These are phyloP conservation scores for Alternaria panax DNA, from an alignment of 2,329 filamentous ascomycete genomes.

Conservation along the genomic window DNA sequence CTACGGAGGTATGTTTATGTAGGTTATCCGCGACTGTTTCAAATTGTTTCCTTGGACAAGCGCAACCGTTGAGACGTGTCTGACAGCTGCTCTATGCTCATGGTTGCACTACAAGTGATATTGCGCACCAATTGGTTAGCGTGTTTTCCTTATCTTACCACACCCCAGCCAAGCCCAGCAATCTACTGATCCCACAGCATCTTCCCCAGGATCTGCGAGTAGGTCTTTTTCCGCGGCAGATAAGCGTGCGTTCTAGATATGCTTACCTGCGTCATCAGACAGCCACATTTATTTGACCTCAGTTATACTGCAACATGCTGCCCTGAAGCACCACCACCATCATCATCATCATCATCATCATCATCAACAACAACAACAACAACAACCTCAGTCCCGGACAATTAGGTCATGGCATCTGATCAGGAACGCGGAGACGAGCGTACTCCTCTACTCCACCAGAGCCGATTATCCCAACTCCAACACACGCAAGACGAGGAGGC, in stretches of 20 bases:
- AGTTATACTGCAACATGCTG: background rate
- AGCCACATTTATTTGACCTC: background rate
- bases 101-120: slow-evolving; percentile 1
- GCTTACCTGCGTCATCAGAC: slow-evolving; percentile 13
- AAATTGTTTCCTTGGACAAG: background rate
- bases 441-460: slow-evolving; percentile 44
- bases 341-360: too few species aligned
- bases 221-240: slow-evolving; percentile 17
- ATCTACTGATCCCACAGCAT: slow-evolving; percentile 13
- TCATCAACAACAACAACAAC: too few species aligned
- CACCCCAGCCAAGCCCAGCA: slow-evolving; percentile 7
- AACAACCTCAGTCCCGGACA: background rate
- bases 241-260: slow-evolving; percentile 16
- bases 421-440: slow-evolving; percentile 42
- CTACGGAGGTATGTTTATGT: slow-evolving; percentile 1
- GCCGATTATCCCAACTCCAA: slow-evolving; percentile 46
- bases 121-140: slow-evolving; percentile 18
- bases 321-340: background rate
- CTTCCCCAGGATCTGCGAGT: slow-evolving; percentile 13
- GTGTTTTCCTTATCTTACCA: slow-evolving; percentile 28
- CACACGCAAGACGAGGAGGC: slow-evolving; percentile 51
- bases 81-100: background rate
- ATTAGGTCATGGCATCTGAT: slow-evolving; percentile 29
- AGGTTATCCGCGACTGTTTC: background rate
- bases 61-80: background rate